Evolutionary conservation across 345 rosid genomes (phyloP).

Genomic region (Eucalyptus microcorys): DNA sequence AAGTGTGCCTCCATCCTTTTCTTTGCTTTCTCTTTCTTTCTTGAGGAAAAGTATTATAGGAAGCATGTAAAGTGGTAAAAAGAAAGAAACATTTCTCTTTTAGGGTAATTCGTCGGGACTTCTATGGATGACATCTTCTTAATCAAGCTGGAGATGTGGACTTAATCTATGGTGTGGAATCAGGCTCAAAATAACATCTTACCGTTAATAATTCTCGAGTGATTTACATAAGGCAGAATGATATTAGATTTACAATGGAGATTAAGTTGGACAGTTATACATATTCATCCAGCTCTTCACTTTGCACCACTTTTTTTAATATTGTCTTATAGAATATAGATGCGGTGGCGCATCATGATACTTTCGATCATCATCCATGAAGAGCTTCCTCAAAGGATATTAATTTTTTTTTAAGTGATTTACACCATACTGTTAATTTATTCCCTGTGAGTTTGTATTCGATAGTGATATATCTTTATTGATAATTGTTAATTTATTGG

Average conservation of each 20-base stretch:
- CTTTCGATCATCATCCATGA: too few species aligned
- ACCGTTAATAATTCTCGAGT: neutral
- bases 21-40: neutral
- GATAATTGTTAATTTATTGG: neutral
- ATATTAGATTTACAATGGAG: neutral
- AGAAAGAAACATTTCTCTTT: neutral
- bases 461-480: neutral
- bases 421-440: neutral
- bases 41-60: neutral
- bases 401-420: neutral
- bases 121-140: neutral
- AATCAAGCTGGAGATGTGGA: neutral
- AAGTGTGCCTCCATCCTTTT: neutral
- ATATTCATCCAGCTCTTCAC: neutral
- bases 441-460: neutral
- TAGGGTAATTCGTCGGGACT: neutral
- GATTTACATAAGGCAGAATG: neutral
- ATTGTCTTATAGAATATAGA: neutral
- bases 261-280: neutral
- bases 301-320: too few species aligned
- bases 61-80: neutral
- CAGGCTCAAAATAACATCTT: neutral
- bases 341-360: neutral
- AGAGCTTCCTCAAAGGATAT: too few species aligned
- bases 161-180: neutral